A percentile compares a stretch with the other conserved stretches of the same genome.
phyloP scores from a whole-genome alignment of 1,284 basidiomycete genomes.

The Agroathelia rolfsii region DNA sequence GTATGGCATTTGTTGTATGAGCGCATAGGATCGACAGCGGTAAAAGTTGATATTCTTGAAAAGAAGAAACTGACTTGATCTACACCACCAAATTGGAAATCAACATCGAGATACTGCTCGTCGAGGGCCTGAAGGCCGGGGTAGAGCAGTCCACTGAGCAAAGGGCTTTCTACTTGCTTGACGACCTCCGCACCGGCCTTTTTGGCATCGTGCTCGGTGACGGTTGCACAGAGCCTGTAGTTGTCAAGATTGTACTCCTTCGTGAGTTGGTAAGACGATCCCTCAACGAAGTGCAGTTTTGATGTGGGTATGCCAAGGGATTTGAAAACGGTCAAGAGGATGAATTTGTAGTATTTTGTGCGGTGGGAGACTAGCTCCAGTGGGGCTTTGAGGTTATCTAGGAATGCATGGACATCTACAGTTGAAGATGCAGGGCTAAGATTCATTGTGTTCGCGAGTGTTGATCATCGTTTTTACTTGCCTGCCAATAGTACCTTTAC shows the following conservation, averaged over 20 bases:
- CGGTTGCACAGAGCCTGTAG: constrained; percentile 82
- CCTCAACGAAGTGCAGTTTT: constrained; percentile 79
- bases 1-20: constrained; percentile 6
- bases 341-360: constrained; percentile 82
- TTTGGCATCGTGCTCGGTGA: constrained; percentile 94
- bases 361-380: constrained; percentile 87
- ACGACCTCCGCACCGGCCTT: constrained; percentile 99
- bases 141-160: constrained; percentile 90
- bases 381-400: constrained; percentile 96
- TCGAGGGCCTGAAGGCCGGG: constrained; percentile 95
- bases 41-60: constrained; percentile 4
- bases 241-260: constrained; percentile 93
- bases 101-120: constrained; percentile 91
- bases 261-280: constrained; percentile 87
- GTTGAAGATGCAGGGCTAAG: constrained; percentile 3
- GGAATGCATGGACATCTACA: constrained; percentile 91
- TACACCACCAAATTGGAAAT: constrained; percentile 97
- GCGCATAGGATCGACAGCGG: constrained; percentile 1
- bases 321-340: constrained; percentile 78
- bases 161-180: constrained; percentile 90
- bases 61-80: constrained; percentile 64
- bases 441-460: constrained; percentile 2
- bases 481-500: constrained; percentile 89
- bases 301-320: constrained; percentile 88
- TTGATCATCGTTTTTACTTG: constrained; percentile 21